Evolutionary conservation across 768 basidiomycete species (phyloP), one percentile per base, ranked within the genome.

Genomic region (Boletus insuetus): DNA sequence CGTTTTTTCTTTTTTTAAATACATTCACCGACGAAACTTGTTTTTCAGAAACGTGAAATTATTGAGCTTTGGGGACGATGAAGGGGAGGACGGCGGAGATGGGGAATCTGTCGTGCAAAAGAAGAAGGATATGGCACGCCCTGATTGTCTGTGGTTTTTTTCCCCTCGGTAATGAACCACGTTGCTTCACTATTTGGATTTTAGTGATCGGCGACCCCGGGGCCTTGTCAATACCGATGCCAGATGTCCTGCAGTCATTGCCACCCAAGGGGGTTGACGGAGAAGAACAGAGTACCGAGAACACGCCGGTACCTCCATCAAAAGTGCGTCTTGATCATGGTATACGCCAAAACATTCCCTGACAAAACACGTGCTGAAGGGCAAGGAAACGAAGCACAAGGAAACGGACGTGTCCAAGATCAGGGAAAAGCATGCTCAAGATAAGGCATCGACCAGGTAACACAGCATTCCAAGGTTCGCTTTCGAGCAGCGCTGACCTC

Each of bases 1-100:
- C 9, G 9, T 29, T 29, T 29, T 29, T 42, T 53, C 6, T 8
- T 4, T 14, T 31, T n/a, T 7, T 0, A 2, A 13, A 29, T 34
- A 37, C 31, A 34, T 22, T 46, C 5, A 55, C 37, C 26, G 14
- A 29, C 54, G 50, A 44, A 35, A 32, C 46, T 43, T 39, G 34
- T 11, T 14, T 48, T 43, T 22, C 56, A 97, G 94, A 72, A 93
- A 99, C 64, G 89, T 90, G 11, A 89, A 88, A 53, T 73, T 99
- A 11, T 71, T 98, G 51, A 96, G 93, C 48, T 99, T 99, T 68
- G 92, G 85, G 16, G 88, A 77, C 10, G 88, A 83, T 9, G 87
- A 83, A 44, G 87, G 82, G 1, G 75, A 65, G 20, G 86, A 82
- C 6, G 75, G 64, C 34, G 86, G 81, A 26, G 85, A 83, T 9